Percentiles rank a stretch among this genome's conserved stretches.
Evolutionary conservation across 805 yeast species (phyloP).

Genomic region (Naumovozyma dairenensis): DNA sequence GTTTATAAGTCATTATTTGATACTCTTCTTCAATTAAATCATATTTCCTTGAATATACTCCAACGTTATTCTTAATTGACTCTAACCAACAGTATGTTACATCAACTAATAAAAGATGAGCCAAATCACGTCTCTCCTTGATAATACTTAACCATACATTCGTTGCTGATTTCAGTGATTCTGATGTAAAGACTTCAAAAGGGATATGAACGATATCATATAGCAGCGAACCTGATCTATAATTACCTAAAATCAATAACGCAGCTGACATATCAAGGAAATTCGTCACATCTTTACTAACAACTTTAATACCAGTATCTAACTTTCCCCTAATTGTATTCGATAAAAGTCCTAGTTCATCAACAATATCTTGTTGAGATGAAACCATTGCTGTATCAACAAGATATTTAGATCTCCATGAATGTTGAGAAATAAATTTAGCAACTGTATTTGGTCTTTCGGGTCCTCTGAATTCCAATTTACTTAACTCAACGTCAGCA

Average conservation of each 20-base stretch:
- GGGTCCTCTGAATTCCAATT: slow-evolving; percentile 31
- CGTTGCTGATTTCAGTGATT: slow-evolving; percentile 52
- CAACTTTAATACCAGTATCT: slow-evolving; percentile 12
- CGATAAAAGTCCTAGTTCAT: slow-evolving; percentile 13
- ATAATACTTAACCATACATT: slow-evolving; percentile 75
- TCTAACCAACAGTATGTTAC: slow-evolving; percentile 60
- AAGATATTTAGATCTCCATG: slow-evolving; percentile 49
- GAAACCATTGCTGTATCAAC: slow-evolving; percentile 26
- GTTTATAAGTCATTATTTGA: slow-evolving; percentile 78
- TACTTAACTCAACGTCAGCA: slow-evolving; percentile 54
- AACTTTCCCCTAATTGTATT: slow-evolving; percentile 16
- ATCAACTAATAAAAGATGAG: slow-evolving; percentile 56
- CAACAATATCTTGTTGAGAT: slow-evolving; percentile 21
- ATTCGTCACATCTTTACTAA: slow-evolving; percentile 30
- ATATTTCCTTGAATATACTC: slow-evolving; percentile 49
- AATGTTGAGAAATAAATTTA: slow-evolving; percentile 64
- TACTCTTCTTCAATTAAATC: slow-evolving; percentile 55
- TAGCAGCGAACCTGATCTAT: slow-evolving; percentile 32
- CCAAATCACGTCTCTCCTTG: slow-evolving; percentile 51
- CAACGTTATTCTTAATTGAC: slow-evolving; percentile 48
- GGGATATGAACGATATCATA: slow-evolving; percentile 56
- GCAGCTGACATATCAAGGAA: slow-evolving; percentile 39
- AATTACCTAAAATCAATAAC: slow-evolving; percentile 31
- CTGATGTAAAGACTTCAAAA: slow-evolving; percentile 51
- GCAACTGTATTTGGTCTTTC: slow-evolving; percentile 50